phyloP scores from a whole-genome alignment of 2,329 filamentous ascomycete species.

The Diplodia intermedia region DNA sequence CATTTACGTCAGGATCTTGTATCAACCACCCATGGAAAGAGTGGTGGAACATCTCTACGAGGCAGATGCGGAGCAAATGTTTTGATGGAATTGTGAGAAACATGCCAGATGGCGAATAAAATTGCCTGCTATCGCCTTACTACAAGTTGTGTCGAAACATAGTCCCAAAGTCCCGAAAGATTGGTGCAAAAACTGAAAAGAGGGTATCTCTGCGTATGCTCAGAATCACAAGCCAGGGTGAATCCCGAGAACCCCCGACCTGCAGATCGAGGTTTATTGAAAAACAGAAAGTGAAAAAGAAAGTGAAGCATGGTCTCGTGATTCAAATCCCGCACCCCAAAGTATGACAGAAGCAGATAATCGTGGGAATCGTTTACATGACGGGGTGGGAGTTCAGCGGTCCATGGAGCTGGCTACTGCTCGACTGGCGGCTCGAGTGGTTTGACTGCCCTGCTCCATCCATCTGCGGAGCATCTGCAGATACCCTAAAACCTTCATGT shows the following conservation, averaged over 20 bases:
- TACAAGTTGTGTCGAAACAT: background rate
- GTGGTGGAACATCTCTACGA: no score
- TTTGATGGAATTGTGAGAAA: background rate
- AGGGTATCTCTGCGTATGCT: slow-evolving; percentile 25
- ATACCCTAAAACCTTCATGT: background rate
- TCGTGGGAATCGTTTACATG: background rate
- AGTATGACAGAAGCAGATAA: background rate
- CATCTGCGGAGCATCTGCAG: background rate
- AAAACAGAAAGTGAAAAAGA: background rate
- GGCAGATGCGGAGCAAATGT: no score
- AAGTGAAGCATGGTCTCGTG: background rate
- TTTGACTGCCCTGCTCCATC: background rate
- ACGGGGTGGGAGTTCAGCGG: slow-evolving; percentile 13
- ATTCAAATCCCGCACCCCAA: background rate
- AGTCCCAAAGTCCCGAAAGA: background rate
- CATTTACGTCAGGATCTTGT: no score
- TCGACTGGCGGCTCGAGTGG: background rate
- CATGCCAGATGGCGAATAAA: no score
- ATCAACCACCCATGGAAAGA: no score
- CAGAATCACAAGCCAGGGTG: background rate
- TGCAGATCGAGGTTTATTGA: background rate
- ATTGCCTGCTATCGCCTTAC: background rate
- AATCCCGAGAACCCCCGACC: background rate
- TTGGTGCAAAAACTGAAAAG: background rate
- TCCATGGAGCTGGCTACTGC: background rate